A percentile compares a stretch with the other conserved stretches of the same genome.
Evolutionary conservation across 331 rosid genomes (phyloP).

Genomic region (Dryas integrifolia): DNA sequence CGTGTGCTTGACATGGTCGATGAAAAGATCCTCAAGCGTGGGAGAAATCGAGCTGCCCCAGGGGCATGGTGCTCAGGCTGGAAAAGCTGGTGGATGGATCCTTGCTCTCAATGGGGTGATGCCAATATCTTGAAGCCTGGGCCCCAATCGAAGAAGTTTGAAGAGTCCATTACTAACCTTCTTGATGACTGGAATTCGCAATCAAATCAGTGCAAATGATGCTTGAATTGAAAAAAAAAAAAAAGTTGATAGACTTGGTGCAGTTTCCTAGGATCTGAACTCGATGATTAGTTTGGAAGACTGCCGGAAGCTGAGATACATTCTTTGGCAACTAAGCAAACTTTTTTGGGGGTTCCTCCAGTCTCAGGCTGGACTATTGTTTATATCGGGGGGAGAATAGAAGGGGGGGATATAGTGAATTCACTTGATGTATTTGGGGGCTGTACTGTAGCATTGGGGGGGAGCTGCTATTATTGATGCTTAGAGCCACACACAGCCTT

Average conservation of each 20-base stretch:
- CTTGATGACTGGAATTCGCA: slow-evolving; percentile 70
- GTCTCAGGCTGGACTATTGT: slow-evolving; percentile 22
- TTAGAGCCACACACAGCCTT: slow-evolving; percentile 21
- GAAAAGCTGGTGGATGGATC: slow-evolving; percentile 79
- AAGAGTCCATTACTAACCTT: slow-evolving; percentile 60
- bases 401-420: slow-evolving; percentile 21
- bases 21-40: slow-evolving; percentile 61
- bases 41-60: slow-evolving; percentile 44
- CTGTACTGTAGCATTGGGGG: neutral
- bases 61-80: slow-evolving; percentile 88
- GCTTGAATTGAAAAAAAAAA: slow-evolving; percentile 6
- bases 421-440: slow-evolving; percentile 24
- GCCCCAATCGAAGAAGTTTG: slow-evolving; percentile 72
- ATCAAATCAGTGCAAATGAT: slow-evolving; percentile 58
- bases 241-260: slow-evolving; percentile 14
- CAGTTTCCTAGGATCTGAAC: slow-evolving; percentile 11
- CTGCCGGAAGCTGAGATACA: slow-evolving; percentile 18
- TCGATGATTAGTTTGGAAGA: neutral
- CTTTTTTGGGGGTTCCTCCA: slow-evolving; percentile 18
- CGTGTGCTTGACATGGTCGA: slow-evolving; percentile 77
- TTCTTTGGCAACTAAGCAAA: slow-evolving; percentile 19
- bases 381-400: slow-evolving; percentile 23
- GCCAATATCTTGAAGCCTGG: slow-evolving; percentile 70
- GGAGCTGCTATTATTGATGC: slow-evolving; percentile 9
- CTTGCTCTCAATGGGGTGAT: slow-evolving; percentile 87